Evolutionary conservation across 2,329 filamentous ascomycete genomes (phyloP).

Genomic region (Orbilia blumenaviensis): DNA sequence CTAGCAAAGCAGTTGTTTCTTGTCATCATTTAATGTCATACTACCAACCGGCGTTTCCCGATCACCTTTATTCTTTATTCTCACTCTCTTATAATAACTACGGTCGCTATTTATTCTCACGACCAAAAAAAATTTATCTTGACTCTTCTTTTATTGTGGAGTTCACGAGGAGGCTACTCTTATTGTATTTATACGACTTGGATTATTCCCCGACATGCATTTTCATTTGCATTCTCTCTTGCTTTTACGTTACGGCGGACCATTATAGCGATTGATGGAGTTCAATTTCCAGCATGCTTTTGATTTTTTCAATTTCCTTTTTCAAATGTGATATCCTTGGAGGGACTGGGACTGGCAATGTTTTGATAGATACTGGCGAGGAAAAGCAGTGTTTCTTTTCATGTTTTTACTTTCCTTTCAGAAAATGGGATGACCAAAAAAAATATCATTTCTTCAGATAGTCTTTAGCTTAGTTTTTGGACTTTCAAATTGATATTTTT

Average conservation of each 20-base stretch:
- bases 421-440: slow-evolving; percentile 50
- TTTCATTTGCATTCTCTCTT: not conserved
- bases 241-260: slow-evolving; percentile 6
- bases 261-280: slow-evolving; percentile 31
- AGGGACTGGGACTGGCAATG: slow-evolving; percentile 26
- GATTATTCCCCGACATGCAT: not conserved
- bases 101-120: slow-evolving; percentile 46
- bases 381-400: slow-evolving; percentile 27
- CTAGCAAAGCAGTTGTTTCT: slow-evolving; percentile 15
- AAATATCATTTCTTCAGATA: slow-evolving; percentile 27
- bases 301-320: too few species aligned
- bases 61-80: not conserved
- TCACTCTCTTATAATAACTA: slow-evolving; percentile 48
- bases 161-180: slow-evolving; percentile 25
- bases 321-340: slow-evolving; percentile 24
- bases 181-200: slow-evolving; percentile 17
- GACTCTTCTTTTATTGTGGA: slow-evolving; percentile 30
- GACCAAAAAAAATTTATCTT: slow-evolving; percentile 9
- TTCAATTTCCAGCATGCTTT: slow-evolving; percentile 9
- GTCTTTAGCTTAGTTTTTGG: slow-evolving; percentile 8
- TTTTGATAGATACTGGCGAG: slow-evolving; percentile 44
- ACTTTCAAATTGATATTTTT: slow-evolving; percentile 8
- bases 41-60: slow-evolving; percentile 36
- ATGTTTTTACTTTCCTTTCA: not conserved
- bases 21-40: slow-evolving; percentile 17